Evolutionary conservation across 139 green algal species (phyloP).

Genomic region (Ulvella scutata): DNA sequence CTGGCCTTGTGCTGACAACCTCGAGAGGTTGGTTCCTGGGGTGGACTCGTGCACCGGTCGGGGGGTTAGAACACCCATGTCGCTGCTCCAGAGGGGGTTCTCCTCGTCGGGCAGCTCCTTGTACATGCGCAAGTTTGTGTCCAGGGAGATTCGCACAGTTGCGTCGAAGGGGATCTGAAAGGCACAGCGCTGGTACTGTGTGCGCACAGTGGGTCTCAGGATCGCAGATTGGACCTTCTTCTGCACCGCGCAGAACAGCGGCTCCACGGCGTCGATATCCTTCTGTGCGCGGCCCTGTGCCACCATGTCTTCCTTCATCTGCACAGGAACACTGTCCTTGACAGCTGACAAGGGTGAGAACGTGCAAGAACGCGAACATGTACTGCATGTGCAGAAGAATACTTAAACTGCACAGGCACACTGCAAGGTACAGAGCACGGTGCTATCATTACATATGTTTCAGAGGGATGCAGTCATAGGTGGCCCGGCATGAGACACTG

Average conservation of each 20-base stretch:
- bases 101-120: slow-evolving; percentile 82
- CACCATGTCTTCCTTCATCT: slow-evolving; percentile 12
- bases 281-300: slow-evolving; percentile 33
- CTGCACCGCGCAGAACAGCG: slow-evolving; percentile 56
- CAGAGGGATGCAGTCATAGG: no score
- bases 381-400: no score
- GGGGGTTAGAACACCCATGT: no score
- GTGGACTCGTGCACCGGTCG: no score
- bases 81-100: no score
- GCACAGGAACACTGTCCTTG: not conserved
- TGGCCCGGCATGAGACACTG: no score
- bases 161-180: slow-evolving; percentile 89
- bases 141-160: slow-evolving; percentile 74
- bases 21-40: no score
- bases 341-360: not conserved
- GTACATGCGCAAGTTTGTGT: slow-evolving; percentile 92
- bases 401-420: no score
- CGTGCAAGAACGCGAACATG: no score
- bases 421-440: no score
- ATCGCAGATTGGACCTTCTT: slow-evolving; percentile 75
- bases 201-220: slow-evolving; percentile 71
- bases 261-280: slow-evolving; percentile 20
- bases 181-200: slow-evolving; percentile 81
- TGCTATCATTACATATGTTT: no score
- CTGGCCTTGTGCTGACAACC: no score